Conservation (phyloP, 2,329 filamentous ascomycete species). For the Monilinia laxa region DNA sequence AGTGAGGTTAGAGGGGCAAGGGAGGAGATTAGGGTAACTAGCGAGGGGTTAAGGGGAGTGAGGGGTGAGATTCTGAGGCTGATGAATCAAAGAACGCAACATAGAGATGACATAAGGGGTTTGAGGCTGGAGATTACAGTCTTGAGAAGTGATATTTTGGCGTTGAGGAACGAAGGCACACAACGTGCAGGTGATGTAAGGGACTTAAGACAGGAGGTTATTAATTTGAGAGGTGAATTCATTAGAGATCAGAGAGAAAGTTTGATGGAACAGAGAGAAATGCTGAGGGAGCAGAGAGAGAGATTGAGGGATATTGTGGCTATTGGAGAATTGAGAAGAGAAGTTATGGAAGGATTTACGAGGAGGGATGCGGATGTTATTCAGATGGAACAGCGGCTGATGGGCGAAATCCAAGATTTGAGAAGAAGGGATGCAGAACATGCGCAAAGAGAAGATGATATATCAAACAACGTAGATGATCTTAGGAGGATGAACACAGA, state of each 20-base stretch:
- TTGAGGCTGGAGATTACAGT: not conserved
- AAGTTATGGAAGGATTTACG: not conserved
- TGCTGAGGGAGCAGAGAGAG: not conserved
- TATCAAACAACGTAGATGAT: not conserved
- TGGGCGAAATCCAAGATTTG: not conserved
- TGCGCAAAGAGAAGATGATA: not conserved
- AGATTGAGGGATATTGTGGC: not conserved
- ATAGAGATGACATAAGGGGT: not conserved
- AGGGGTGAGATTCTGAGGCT: not conserved
- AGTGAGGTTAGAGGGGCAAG: not conserved
- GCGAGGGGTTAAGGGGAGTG: not conserved
- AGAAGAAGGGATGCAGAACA: not conserved
- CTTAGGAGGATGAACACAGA: not conserved
- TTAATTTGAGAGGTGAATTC: not conserved
- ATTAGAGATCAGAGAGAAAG: not conserved
- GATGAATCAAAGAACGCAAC: not conserved
- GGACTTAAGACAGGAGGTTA: not conserved
- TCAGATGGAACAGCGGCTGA: not conserved
- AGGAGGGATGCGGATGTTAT: not conserved
- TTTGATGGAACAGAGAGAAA: not conserved
- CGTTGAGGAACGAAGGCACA: not conserved
- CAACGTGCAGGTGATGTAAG: not conserved
- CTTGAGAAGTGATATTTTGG: not conserved
- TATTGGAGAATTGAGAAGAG: not conserved
- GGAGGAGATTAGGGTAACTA: not conserved